Base-by-base conservation (phyloP, 2,329 filamentous ascomycete genomes). In the Dothideomycetes sp. region DNA sequence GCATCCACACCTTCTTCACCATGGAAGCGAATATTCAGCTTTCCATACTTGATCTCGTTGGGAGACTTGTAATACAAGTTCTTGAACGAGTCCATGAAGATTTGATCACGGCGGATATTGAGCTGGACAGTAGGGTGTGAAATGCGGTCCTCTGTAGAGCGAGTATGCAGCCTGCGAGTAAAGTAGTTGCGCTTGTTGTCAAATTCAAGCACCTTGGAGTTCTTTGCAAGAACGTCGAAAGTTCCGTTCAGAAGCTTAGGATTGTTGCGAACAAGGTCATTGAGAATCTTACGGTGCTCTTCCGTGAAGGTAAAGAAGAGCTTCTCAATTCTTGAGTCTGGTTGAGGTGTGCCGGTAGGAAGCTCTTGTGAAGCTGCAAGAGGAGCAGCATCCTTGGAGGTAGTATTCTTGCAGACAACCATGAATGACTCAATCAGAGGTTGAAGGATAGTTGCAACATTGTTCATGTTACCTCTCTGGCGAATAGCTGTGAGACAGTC, bases 101-200 rank as follows among this genome's bases (percentile, higher is more conserved):
- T 88, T 52, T 94, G 84, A 44, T 95, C 86, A 56, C 91, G 84
- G 44, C 93, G 84, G 45, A 98, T 84, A 45, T 81, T 82, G 33
- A 98, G 76, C 61, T 94, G 87, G 37, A 98, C 70, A 30, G 86
- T 82, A 33, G 78, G 77, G 51, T 84, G 78, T 6, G 81, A 72
- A 38, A 84, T 78, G 30, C 87, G 80, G 45, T 73, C 74, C 53
- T 85, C 80, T 40, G 76, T 75, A 39, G 74, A 74, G 36, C 83
- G 77, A 32, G 76, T 76, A 61, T 98, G 91, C 9, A 98, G 80
- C 55, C 86, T 88, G 46, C 91, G 83, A 59, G 80, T 95, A 71
- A 98, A 98, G 72, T 93, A 98, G 65, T 94, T 96, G 54, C 91
- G 87, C 70, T 98, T 98, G 69, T 98, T 98, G 67, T 98, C 91